Conservation (phyloP, 768 basidiomycete genomes). For the Guyanaporus albipodus region DNA sequence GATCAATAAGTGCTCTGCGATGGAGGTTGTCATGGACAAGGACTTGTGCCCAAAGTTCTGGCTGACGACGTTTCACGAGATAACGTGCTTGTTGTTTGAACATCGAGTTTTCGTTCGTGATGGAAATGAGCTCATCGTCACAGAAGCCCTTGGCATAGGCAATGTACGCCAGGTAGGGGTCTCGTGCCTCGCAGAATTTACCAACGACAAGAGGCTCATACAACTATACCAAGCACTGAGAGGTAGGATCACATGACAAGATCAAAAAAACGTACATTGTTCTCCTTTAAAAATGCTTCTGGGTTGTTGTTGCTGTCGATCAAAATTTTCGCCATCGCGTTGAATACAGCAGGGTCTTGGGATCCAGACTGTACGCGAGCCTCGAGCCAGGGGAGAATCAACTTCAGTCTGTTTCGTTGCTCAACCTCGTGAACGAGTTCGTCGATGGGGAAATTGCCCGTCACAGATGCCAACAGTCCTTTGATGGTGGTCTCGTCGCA, state of each 20-base stretch:
- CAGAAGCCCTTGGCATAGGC: slow-evolving; percentile 99
- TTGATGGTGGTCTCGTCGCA: slow-evolving; percentile 97
- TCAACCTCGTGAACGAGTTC: slow-evolving; percentile 98
- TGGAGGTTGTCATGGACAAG: slow-evolving; percentile 85
- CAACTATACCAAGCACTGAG: slow-evolving; percentile 45
- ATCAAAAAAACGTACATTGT: slow-evolving; percentile 63
- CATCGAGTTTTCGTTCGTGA: slow-evolving; percentile 99
- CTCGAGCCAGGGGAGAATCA: slow-evolving; percentile 97
- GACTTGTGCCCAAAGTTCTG: slow-evolving; percentile 96
- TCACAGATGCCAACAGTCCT: slow-evolving; percentile 86
- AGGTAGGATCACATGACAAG: neutral
- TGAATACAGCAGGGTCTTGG: slow-evolving; percentile 92
- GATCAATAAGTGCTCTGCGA: slow-evolving; percentile 91
- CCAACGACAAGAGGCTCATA: slow-evolving; percentile 97
- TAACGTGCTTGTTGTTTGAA: slow-evolving; percentile 99
- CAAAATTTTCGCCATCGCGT: slow-evolving; percentile 97
- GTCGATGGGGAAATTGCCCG: slow-evolving; percentile 96
- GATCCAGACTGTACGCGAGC: slow-evolving; percentile 89
- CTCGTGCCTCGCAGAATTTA: slow-evolving; percentile 98
- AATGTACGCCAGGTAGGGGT: slow-evolving; percentile 98
- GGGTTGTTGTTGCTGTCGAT: slow-evolving; percentile 99
- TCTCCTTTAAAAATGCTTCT: slow-evolving; percentile 96
- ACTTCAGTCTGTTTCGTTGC: slow-evolving; percentile 90
- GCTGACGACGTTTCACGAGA: slow-evolving; percentile 91
- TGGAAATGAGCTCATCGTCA: slow-evolving; percentile 93